These are phyloP conservation scores for Fraxinus cuspidata DNA, from an alignment of 257 asterid species.

Conservation along the genomic window DNA sequence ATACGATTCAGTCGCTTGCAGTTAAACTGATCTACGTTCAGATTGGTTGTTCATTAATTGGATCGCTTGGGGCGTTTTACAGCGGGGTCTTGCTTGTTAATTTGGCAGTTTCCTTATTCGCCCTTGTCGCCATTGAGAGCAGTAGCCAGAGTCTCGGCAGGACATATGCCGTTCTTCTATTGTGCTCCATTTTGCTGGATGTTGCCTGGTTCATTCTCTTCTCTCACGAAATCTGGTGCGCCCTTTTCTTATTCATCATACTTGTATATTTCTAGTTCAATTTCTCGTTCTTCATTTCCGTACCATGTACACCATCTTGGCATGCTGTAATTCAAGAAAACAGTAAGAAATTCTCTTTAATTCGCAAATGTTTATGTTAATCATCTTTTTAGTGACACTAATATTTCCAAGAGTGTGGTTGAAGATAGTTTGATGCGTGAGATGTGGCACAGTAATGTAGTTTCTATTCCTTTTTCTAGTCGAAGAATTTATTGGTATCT, in stretches of 20 bases:
- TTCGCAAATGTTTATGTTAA: background rate
- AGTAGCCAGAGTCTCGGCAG: slow-evolving; percentile 89
- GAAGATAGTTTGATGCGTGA: slow-evolving; percentile 1
- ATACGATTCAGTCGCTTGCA: slow-evolving; percentile 76
- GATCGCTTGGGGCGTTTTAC: slow-evolving; percentile 87
- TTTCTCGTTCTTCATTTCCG: background rate
- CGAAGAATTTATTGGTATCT: background rate
- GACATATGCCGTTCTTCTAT: slow-evolving; percentile 79
- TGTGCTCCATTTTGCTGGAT: slow-evolving; percentile 74
- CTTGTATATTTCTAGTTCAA: background rate
- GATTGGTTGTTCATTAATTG: slow-evolving; percentile 83
- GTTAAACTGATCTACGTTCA: slow-evolving; percentile 74
- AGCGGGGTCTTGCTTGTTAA: slow-evolving; percentile 71
- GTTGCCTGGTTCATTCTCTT: slow-evolving; percentile 78
- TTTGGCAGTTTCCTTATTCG: slow-evolving; percentile 76
- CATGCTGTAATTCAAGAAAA: background rate
- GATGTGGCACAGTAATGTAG: background rate
- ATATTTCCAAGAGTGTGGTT: background rate
- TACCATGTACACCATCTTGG: background rate
- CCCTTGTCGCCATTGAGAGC: slow-evolving; percentile 91
- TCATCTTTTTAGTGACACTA: background rate
- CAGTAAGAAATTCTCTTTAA: background rate
- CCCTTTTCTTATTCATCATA: background rate
- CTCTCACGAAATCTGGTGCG: slow-evolving; percentile 66
- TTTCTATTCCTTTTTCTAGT: background rate